Base-by-base conservation (phyloP, 805 yeast species). In the Saccharomycopsis malanga region DNA sequence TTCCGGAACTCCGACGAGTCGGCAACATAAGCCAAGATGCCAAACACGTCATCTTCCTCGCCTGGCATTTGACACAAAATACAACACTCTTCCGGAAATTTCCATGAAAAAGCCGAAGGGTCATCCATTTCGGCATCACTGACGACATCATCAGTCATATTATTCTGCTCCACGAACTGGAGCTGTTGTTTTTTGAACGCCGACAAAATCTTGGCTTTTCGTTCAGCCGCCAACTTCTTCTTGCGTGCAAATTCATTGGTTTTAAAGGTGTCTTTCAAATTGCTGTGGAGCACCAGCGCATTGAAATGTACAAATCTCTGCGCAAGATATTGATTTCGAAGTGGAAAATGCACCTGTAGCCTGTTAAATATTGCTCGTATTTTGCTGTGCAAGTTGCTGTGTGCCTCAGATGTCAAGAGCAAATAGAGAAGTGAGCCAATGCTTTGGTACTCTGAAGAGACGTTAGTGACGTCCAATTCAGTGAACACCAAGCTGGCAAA, bases 31-130 rank as follows among this genome's bases (percentile, higher is more conserved):
- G 84, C 74, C 42, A 85, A 76, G n/a, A 83, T 71, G 0, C 96
- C 96, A 62, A 81, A 85, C 0, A 85, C 75, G 3, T 83, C 85
- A 20, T 74, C 74, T 18, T 75, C 74, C 14, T 74, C 75, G 1
- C 80, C 73, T 9, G 87, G 81, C 77, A 83, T 84, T 55, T 87
- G 88, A 61, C 96, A 87, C 14, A 87, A 65, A 34, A 87, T 80
- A 60, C 96, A 87, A 53, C 79, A 83, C 25, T 78, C 79, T 25
- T 77, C 79, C 0, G 94, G 93, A 56, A 76, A 86, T 30, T 66
- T 67, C 91, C 89, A 83, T 1, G 72, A 32, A 7, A 62, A 63
- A 46, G 71, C 48, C 32, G 67, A 68, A 3, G 47, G 4, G 58
- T 39, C 39, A 25, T 51, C 57, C 50, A 49, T 35, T 21, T 42